Percentiles rank a stretch among this genome's conserved stretches.
phyloP scores from a whole-genome alignment of 129 eudicot genomes.

The Centaurea solstitialis region DNA sequence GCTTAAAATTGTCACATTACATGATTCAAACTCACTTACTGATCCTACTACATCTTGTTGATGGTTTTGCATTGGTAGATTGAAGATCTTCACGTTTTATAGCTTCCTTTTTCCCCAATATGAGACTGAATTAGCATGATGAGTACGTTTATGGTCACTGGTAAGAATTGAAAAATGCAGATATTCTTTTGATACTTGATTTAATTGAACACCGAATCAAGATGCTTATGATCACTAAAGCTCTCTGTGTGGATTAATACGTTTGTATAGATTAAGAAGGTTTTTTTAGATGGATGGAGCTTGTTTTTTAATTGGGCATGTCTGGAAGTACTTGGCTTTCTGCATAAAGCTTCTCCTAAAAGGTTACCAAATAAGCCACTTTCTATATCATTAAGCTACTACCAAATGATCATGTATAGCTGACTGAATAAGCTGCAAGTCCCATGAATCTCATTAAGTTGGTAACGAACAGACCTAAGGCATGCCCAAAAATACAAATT shows the following conservation, averaged over 20 bases:
- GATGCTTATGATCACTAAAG: not conserved
- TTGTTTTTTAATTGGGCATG: too few relatives aligned
- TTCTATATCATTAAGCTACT: too few relatives aligned
- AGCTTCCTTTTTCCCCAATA: too few relatives aligned
- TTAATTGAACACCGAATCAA: not conserved
- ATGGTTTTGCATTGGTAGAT: not conserved
- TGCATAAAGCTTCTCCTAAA: too few relatives aligned
- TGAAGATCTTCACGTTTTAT: not conserved
- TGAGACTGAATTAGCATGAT: slow-evolving; percentile 7
- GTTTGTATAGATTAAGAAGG: too few relatives aligned
- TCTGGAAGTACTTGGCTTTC: too few relatives aligned
- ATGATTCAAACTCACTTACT: not conserved
- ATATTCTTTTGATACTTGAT: not conserved
- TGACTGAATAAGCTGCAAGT: too few relatives aligned
- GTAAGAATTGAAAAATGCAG: not conserved
- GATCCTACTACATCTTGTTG: not conserved
- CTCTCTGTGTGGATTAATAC: too few relatives aligned
- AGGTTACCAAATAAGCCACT: too few relatives aligned
- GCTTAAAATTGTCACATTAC: slow-evolving; percentile 8
- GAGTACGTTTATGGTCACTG: not conserved
- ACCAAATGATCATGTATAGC: too few relatives aligned
- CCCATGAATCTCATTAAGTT: too few relatives aligned
- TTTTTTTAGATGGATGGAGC: too few relatives aligned
- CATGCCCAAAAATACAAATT: not conserved
- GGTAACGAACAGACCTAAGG: not conserved